phyloP scores from a whole-genome alignment of 2,329 filamentous ascomycete genomes.

The Cladophialophora immunda region DNA sequence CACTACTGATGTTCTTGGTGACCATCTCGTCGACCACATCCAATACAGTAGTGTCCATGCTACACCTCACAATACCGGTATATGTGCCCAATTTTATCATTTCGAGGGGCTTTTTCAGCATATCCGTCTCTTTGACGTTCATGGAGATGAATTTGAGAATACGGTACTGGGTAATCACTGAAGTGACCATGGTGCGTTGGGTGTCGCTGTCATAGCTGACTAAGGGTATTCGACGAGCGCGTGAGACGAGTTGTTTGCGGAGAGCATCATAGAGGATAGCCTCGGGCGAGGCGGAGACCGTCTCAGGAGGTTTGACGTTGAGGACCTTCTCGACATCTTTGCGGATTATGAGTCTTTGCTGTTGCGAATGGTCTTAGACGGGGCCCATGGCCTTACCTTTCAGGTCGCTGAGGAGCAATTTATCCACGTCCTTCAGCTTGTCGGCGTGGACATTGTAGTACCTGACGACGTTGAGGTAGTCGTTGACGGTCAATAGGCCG shows the following conservation, averaged over 20 bases:
- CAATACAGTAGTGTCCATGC: constrained; percentile 89
- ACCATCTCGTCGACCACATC: constrained; percentile 95
- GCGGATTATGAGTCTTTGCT: background rate
- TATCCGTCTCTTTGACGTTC: constrained; percentile 87
- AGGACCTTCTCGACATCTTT: constrained; percentile 97
- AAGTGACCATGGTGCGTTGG: constrained; percentile 88
- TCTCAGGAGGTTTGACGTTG: constrained; percentile 89
- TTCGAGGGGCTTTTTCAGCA: constrained; percentile 84
- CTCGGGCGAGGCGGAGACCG: constrained; percentile 92
- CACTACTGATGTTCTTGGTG: constrained; percentile 89
- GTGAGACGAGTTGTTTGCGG: constrained; percentile 89
- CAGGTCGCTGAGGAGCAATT: constrained; percentile 90
- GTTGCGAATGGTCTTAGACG: background rate
- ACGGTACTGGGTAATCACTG: constrained; percentile 96
- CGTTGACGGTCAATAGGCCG: constrained; percentile 90
- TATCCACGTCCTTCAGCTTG: constrained; percentile 86
- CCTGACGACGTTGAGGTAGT: constrained; percentile 98
- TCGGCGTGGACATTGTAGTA: constrained; percentile 99
- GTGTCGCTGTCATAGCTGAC: constrained; percentile 96
- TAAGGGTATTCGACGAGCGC: constrained; percentile 90
- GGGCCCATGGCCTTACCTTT: constrained; percentile 69
- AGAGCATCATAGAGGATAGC: constrained; percentile 94
- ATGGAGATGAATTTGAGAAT: constrained; percentile 99
- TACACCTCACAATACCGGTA: constrained; percentile 78
- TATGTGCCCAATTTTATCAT: constrained; percentile 90